Evolutionary conservation across 2,329 filamentous ascomycete species (phyloP).

Genomic region (Hortaea sp.): DNA sequence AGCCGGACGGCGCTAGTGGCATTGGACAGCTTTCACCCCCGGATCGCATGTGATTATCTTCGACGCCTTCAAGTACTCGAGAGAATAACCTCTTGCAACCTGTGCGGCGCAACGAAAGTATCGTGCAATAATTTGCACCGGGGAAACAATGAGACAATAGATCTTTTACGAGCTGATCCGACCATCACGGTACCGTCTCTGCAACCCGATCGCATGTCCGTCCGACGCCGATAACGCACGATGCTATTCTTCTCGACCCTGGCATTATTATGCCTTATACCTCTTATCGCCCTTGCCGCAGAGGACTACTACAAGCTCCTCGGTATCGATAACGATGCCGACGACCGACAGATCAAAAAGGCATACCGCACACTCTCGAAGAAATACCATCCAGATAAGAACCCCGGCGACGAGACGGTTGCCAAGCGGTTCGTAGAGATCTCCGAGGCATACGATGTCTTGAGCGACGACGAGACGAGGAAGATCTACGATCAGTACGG

Average conservation of each 20-base stretch:
- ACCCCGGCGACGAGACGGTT: constrained; percentile 71
- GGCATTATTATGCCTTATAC: constrained; percentile 32
- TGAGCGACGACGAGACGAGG: constrained; percentile 68
- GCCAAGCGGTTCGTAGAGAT: constrained; percentile 89
- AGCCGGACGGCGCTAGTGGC: not conserved
- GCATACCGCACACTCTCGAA: constrained; percentile 89
- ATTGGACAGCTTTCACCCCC: not conserved
- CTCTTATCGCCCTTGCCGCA: constrained; percentile 35
- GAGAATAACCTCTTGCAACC: too few relatives aligned
- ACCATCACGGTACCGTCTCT: not conserved
- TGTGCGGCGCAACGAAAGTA: too few relatives aligned
- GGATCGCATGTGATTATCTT: not conserved
- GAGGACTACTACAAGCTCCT: constrained; percentile 82
- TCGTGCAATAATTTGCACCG: too few relatives aligned
- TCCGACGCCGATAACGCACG: constrained; percentile 1
- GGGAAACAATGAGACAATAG: too few relatives aligned
- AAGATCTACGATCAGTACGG: constrained; percentile 91
- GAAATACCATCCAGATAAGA: constrained; percentile 96
- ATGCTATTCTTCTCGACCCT: constrained; percentile 37
- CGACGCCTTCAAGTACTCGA: too few relatives aligned
- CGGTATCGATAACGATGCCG: constrained; percentile 66
- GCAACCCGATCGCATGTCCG: not conserved
- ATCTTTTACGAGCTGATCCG: not conserved
- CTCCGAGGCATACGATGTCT: constrained; percentile 88
- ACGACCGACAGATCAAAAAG: constrained; percentile 81